These are phyloP conservation scores for Cytospora piceae DNA, from an alignment of 2,329 filamentous ascomycete species.

Conservation along the genomic window DNA sequence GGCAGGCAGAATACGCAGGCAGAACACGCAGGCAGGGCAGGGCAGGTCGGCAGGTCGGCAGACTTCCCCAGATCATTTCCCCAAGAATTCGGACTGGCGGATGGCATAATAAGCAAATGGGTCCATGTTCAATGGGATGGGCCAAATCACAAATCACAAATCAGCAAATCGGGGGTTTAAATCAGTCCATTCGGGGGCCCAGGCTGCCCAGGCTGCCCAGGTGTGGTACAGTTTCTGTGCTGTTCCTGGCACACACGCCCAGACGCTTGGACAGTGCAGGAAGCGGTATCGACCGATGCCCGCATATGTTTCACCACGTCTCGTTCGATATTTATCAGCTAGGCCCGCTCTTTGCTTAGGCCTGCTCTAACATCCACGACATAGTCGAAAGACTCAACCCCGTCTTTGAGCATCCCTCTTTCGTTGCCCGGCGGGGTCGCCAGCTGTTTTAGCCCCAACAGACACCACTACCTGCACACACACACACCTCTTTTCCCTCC, in stretches of 20 bases:
- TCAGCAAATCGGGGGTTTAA: not conserved
- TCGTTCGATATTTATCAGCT: slow-evolving; percentile 28
- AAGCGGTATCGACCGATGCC: slow-evolving; percentile 32
- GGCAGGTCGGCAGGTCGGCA: not conserved
- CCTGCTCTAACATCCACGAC: slow-evolving; percentile 24
- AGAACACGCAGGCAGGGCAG: too few species aligned
- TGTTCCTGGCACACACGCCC: too few species aligned
- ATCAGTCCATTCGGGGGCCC: slow-evolving; percentile 6
- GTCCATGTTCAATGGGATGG: slow-evolving; percentile 6
- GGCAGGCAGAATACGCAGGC: too few species aligned
- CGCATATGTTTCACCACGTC: slow-evolving; percentile 24
- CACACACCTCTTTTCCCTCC: too few species aligned
- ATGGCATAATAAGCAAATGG: slow-evolving; percentile 13
- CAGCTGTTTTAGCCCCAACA: slow-evolving; percentile 16
- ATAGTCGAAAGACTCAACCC: slow-evolving; percentile 28
- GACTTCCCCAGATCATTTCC: slow-evolving; percentile 16
- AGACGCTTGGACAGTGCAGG: not conserved
- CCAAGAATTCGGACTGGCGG: slow-evolving; percentile 18
- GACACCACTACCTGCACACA: too few species aligned
- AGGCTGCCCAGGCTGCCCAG: not conserved
- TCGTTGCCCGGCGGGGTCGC: slow-evolving; percentile 23
- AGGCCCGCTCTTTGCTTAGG: slow-evolving; percentile 24
- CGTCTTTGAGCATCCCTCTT: slow-evolving; percentile 21
- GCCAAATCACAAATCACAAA: slow-evolving; percentile 4
- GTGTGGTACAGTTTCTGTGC: too few species aligned